A percentile compares a stretch with the other conserved stretches of the same genome.
phyloP scores from a whole-genome alignment of 805 yeast genomes.

The Spathaspora gorwiae region DNA sequence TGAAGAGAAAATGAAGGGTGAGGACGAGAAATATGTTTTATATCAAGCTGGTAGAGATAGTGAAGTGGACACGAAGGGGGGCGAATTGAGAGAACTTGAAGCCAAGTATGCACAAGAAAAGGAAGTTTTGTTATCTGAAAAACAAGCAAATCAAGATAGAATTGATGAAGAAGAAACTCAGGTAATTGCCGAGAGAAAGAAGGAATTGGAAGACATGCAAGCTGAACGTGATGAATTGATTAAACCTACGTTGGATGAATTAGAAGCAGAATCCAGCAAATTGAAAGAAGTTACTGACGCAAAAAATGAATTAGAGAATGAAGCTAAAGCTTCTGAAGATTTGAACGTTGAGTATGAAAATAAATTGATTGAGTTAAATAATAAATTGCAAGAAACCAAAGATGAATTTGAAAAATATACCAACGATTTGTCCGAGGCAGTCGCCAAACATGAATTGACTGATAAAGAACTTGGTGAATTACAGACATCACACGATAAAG shows the following conservation, averaged over 20 bases:
- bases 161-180: constrained; percentile 41
- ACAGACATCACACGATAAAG: constrained; percentile 19
- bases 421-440: constrained; percentile 26
- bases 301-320: constrained; percentile 42
- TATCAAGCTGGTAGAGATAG: constrained; percentile 26
- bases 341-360: constrained; percentile 42
- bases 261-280: constrained; percentile 45
- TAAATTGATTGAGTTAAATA: constrained; percentile 40
- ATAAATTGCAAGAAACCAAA: constrained; percentile 41
- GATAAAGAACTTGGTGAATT: constrained; percentile 36
- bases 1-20: constrained; percentile 27
- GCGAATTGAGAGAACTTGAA: constrained; percentile 32
- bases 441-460: constrained; percentile 36
- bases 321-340: constrained; percentile 40
- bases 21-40: constrained; percentile 23
- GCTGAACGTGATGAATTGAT: constrained; percentile 50
- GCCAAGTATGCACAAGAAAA: constrained; percentile 36
- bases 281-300: constrained; percentile 48
- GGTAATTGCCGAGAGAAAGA: constrained; percentile 41
- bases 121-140: constrained; percentile 41
- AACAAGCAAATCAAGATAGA: constrained; percentile 42
- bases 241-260: constrained; percentile 52
- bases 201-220: constrained; percentile 46
- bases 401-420: constrained; percentile 30
- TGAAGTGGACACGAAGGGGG: constrained; percentile 24